These are phyloP conservation scores for Pseudoturritis turrita DNA, from an alignment of 345 rosid genomes.

Conservation along the genomic window DNA sequence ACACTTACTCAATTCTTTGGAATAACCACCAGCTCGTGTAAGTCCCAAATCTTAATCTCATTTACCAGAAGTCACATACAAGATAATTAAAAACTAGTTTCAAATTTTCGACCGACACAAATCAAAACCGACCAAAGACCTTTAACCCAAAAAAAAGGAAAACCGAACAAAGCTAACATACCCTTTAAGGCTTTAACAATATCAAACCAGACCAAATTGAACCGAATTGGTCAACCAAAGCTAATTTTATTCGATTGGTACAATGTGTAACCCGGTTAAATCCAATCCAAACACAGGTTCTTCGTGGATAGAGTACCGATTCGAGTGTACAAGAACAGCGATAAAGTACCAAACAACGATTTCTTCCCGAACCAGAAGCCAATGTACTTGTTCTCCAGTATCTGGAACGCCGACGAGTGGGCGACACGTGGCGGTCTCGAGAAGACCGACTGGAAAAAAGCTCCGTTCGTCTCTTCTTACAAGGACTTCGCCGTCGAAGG, in stretches of 20 bases:
- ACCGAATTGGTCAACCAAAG: background rate
- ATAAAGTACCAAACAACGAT: slow-evolving; percentile 49
- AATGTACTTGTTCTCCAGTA: slow-evolving; percentile 90
- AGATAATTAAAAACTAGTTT: background rate
- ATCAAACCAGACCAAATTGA: background rate
- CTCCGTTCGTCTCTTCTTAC: slow-evolving; percentile 90
- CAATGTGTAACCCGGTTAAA: slow-evolving; percentile 1
- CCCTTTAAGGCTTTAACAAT: background rate
- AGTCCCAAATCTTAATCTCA: slow-evolving; percentile 21
- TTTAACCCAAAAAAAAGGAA: background rate
- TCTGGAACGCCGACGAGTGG: slow-evolving; percentile 99
- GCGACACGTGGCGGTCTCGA: slow-evolving; percentile 95
- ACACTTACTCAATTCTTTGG: slow-evolving; percentile 79
- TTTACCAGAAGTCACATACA: too few relatives aligned
- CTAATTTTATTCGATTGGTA: background rate
- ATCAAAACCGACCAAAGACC: too few relatives aligned
- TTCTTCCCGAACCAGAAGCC: slow-evolving; percentile 97
- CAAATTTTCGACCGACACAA: background rate
- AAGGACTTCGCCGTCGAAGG: slow-evolving; percentile 80
- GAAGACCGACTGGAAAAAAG: slow-evolving; percentile 86
- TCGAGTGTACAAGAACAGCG: slow-evolving; percentile 81
- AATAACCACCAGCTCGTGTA: slow-evolving; percentile 72
- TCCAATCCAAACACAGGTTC: slow-evolving; percentile 44
- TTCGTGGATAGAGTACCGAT: slow-evolving; percentile 75
- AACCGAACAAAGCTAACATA: background rate